Percentiles rank a stretch among this genome's conserved stretches.
phyloP scores from a whole-genome alignment of 495 filamentous ascomycete species.

The Daldinia bambusicola region DNA sequence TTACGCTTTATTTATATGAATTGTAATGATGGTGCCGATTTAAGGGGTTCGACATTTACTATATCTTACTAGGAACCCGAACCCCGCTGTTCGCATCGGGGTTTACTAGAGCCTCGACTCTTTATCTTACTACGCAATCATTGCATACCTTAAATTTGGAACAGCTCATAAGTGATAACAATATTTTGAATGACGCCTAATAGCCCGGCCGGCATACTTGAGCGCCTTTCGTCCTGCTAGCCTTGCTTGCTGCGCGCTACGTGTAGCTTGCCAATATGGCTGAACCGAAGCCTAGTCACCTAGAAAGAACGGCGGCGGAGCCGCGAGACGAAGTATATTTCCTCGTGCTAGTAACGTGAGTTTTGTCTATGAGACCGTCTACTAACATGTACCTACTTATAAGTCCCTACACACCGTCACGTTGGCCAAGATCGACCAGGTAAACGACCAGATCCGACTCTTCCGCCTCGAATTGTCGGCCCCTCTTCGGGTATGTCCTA shows the following conservation, averaged over 20 bases:
- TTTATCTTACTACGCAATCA: constrained; percentile 20
- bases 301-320: constrained; percentile 76
- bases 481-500: constrained; percentile 43
- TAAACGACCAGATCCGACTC: constrained; percentile 52
- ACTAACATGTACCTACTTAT: constrained; percentile 27
- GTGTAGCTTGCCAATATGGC: constrained; percentile 22
- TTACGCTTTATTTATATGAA: neutral
- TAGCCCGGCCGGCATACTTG: neutral
- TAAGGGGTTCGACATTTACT: constrained; percentile 6
- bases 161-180: neutral
- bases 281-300: constrained; percentile 48
- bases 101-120: neutral
- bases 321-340: constrained; percentile 66
- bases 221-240: neutral
- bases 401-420: constrained; percentile 55
- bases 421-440: constrained; percentile 47
- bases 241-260: neutral
- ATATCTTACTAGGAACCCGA: constrained; percentile 16
- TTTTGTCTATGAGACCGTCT: constrained; percentile 23
- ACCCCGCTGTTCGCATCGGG: constrained; percentile 23
- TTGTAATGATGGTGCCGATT: neutral
- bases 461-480: constrained; percentile 51
- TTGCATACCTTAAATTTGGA: neutral
- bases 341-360: neutral
- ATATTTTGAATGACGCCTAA: neutral